A percentile compares a stretch with the other conserved stretches of the same genome.
Conservation (phyloP, 768 basidiomycete genomes). For the Suillus lakei region DNA sequence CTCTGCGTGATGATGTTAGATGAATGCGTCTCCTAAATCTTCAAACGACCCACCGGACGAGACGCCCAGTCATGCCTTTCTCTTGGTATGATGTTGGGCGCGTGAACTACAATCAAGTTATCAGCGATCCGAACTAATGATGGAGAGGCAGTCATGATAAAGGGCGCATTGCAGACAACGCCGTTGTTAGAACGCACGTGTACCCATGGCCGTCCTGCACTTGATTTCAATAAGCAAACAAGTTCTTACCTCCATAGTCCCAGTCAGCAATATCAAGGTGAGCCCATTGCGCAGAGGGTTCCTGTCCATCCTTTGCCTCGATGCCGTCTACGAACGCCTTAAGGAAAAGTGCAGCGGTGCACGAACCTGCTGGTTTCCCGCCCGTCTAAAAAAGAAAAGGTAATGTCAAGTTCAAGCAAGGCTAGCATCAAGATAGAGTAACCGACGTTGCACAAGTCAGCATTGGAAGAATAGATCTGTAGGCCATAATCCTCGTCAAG, state of each 20-base stretch:
- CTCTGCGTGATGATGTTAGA: conserved; percentile 23
- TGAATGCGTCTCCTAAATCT: not conserved
- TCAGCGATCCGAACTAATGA: conserved; percentile 4
- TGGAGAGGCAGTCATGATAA: not conserved
- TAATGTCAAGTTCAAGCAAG: not conserved
- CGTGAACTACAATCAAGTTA: conserved; percentile 43
- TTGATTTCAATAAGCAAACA: conserved; percentile 25
- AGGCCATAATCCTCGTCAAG: conserved; percentile 80
- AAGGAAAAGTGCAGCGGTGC: conserved; percentile 87
- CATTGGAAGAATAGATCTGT: conserved; percentile 78
- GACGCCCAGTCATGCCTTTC: conserved; percentile 80
- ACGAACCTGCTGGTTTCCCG: conserved; percentile 68
- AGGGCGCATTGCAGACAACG: not conserved
- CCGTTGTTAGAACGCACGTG: conserved; percentile 1
- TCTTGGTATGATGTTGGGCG: conserved; percentile 65
- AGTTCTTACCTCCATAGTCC: conserved; percentile 67
- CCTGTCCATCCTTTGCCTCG: conserved; percentile 60
- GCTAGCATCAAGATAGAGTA: not conserved
- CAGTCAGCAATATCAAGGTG: conserved; percentile 88
- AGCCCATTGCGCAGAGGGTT: conserved; percentile 73
- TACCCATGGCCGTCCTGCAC: conserved; percentile 35
- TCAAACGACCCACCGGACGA: conserved; percentile 60
- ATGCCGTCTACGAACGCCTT: conserved; percentile 81
- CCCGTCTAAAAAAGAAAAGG: conserved; percentile 53
- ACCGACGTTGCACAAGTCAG: conserved; percentile 73